Evolutionary conservation across 176 grass and related monocot species (phyloP), one percentile per base, ranked within the genome.

Genomic region (Zizania latifolia): DNA sequence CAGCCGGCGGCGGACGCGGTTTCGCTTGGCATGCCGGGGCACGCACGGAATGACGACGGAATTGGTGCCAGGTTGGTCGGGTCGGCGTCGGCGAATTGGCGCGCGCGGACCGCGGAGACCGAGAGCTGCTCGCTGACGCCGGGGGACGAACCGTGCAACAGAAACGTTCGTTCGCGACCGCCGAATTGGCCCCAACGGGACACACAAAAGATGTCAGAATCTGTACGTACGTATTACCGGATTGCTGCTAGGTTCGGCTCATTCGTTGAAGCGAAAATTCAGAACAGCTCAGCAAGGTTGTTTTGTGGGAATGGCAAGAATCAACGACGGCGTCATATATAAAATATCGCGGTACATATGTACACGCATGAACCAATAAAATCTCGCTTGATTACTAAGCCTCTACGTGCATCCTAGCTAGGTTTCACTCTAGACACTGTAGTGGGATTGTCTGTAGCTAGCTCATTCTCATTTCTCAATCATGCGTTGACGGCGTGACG

Each of bases 381-480:
- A 82, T 65, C 46, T 2, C 72, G 56, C 64, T 23, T 62, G 21
- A 62, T 81, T 44, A 60, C 48, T 22, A n/a, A n/a, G 22, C 75
- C 66, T 78, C 58, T 58, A 24, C 32, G 3, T 43, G 16, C 23
- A 65, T 86, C 62, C n/a, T n/a, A n/a, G n/a, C 33, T 62, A 75
- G 30, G 62, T 81, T 66, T 60, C 82, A 77, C 46, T 2, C 62
- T 62, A 81, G 24, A 54, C 8, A 37, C 58, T 78, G 7, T 27
- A 45, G 26, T 56, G 13, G n/a, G n/a, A n/a, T n/a, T n/a, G n/a
- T n/a, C n/a, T 50, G 46, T 50, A 50, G 17, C 17, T 4, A 7
- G 32, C 63, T 81, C 10, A 16, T n/a, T n/a, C n/a, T n/a, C n/a
- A n/a, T 35, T n/a, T n/a, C 56, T 63, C 78, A 31, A 64, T 76